Conservation (phyloP, 108 stramenopile species). For the Pseudonitzschia pungens region DNA sequence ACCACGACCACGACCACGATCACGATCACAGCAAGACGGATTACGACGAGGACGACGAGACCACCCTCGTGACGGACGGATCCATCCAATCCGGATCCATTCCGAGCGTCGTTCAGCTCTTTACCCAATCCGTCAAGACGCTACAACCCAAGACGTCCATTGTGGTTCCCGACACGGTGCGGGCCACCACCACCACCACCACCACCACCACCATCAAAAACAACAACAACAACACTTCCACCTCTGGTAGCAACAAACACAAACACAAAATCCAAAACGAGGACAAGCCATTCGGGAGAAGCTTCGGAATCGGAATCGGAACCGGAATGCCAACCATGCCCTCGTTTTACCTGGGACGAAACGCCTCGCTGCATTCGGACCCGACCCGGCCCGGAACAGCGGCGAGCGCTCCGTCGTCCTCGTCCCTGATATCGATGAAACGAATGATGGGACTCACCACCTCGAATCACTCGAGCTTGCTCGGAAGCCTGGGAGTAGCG, state of each 20-base stretch:
- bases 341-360: neutral
- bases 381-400: too few relatives aligned
- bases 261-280: neutral
- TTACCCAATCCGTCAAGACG: neutral
- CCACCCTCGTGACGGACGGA: neutral
- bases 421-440: neutral
- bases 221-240: too few relatives aligned
- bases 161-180: constrained; percentile 5
- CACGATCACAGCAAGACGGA: neutral
- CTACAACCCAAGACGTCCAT: neutral
- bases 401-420: too few relatives aligned
- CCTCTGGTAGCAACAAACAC: neutral
- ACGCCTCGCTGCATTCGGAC: neutral
- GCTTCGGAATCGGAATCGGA: neutral
- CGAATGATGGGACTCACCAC: neutral
- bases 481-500: neutral
- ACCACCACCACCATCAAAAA: neutral
- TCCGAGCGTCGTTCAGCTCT: constrained; percentile 15
- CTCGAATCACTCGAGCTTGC: neutral
- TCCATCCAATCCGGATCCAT: neutral
- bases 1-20: neutral
- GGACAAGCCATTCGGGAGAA: neutral
- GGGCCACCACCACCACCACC: constrained; percentile 7
- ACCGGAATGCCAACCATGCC: neutral
- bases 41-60: neutral